These are phyloP conservation scores for Pisolithus marmoratus DNA, from an alignment of 768 basidiomycete genomes.

Conservation along the genomic window DNA sequence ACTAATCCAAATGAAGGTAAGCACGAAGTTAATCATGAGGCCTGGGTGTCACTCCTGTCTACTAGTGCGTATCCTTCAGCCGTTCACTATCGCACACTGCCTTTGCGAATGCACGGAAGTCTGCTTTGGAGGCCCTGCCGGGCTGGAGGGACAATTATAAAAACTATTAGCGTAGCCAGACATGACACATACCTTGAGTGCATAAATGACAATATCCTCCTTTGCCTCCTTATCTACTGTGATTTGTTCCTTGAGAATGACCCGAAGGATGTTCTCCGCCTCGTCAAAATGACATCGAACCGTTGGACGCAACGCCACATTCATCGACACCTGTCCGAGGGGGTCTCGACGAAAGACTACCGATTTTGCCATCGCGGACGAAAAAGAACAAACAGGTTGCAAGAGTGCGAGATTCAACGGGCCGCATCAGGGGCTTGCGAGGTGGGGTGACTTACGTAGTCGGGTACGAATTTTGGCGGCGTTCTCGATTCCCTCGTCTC, in stretches of 20 bases:
- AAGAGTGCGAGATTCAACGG: slow-evolving; percentile 10
- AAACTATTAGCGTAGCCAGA: slow-evolving; percentile 1
- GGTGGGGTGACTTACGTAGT: slow-evolving; percentile 26
- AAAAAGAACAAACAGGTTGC: background rate
- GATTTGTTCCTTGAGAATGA: slow-evolving; percentile 47
- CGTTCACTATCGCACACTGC: slow-evolving; percentile 35
- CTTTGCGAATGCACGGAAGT: slow-evolving; percentile 50
- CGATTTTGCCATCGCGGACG: background rate
- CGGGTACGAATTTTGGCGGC: slow-evolving; percentile 17
- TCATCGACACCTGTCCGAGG: slow-evolving; percentile 66
- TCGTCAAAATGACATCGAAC: slow-evolving; percentile 55
- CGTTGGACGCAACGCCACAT: slow-evolving; percentile 47
- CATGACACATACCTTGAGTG: slow-evolving; percentile 46
- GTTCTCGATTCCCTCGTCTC: slow-evolving; percentile 4
- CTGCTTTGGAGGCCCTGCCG: slow-evolving; percentile 41
- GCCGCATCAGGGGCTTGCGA: slow-evolving; percentile 14
- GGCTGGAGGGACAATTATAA: slow-evolving; percentile 14
- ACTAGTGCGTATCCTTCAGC: slow-evolving; percentile 11
- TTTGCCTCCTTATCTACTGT: slow-evolving; percentile 19
- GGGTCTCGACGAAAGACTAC: slow-evolving; percentile 69
- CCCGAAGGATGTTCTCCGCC: slow-evolving; percentile 48
- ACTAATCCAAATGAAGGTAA: background rate
- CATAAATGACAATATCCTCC: slow-evolving; percentile 53
- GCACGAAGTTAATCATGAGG: background rate
- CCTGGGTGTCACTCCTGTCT: background rate